Evolutionary conservation across 169 alveolate genomes (phyloP).

Genomic region (Plasmodium gonderi): DNA sequence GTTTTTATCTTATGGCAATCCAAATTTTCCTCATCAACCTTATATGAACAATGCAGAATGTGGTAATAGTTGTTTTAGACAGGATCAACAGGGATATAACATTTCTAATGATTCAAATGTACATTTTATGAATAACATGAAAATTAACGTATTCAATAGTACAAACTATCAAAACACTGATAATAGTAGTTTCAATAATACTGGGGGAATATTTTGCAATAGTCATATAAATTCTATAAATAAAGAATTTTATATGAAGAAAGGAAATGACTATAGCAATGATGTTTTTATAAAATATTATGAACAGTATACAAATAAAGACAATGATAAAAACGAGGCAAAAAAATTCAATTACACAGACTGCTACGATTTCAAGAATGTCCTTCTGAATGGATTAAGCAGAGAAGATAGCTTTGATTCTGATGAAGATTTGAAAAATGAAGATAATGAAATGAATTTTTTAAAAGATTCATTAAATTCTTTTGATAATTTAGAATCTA

Average conservation of each 20-base stretch:
- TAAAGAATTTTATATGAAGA: constrained; percentile 24
- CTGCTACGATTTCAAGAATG: constrained; percentile 70
- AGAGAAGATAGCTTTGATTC: constrained; percentile 48
- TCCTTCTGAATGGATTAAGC: constrained; percentile 46
- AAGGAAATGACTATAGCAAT: constrained; percentile 22
- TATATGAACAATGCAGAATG: constrained; percentile 31
- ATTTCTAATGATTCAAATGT: constrained; percentile 6
- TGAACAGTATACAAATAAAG: constrained; percentile 53
- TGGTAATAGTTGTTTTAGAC: constrained; percentile 61
- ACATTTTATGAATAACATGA: constrained; percentile 11
- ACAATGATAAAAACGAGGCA: constrained; percentile 40
- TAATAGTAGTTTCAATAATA: constrained; percentile 10
- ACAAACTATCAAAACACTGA: neutral
- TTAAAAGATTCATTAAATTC: constrained; percentile 52
- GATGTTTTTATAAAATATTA: constrained; percentile 68
- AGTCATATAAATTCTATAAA: constrained; percentile 54
- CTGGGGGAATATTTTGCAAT: constrained; percentile 3
- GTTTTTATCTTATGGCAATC: constrained; percentile 8
- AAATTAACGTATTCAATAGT: constrained; percentile 32
- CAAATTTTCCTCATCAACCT: constrained; percentile 11
- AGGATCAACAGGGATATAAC: constrained; percentile 15
- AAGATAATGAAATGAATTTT: constrained; percentile 23
- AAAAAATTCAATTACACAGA: constrained; percentile 73
- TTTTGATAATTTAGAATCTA: constrained; percentile 74
- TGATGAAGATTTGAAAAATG: constrained; percentile 55